Evolutionary conservation across 2,329 filamentous ascomycete genomes (phyloP), one percentile per base, ranked within the genome.

Genomic region (Botrytis galanthina): DNA sequence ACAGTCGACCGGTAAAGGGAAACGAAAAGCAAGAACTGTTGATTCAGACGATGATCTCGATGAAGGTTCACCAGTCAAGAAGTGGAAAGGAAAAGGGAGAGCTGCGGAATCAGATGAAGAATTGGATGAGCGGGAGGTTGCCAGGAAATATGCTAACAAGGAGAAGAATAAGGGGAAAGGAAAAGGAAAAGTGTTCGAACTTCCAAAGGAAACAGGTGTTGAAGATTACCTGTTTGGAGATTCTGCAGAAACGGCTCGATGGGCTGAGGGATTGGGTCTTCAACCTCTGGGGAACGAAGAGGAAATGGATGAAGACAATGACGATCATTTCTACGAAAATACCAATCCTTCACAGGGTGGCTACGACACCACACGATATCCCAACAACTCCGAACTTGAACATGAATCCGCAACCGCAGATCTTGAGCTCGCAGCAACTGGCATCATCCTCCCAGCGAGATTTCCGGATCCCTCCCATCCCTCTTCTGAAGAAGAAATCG

Each of bases 51-150:
- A 42, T 7, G n/a, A 32, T 26, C 7, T 18, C 9, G 64, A 68
- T 35, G 9, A 6, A 3, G 26, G 35, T 8, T 57, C 48, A 16
- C 46, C 64, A 26, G 20, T 22, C 22, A 66, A 51, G 26, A 66
- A 42, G 48, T 71, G 69, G 57, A 71, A 71, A 44, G 69, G 69
- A 12, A 71, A 71, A 32, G 69, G 39, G 2, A 64, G 48, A 22
- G 69, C 57, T 16, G 32, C 35, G 7, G 57, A 51, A 29, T 66
- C 44, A 14, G 70, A 67, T 66, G 32, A 26, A 20, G 70, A 72
- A 37, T n/a, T 64, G 37, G 60, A 72, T 26, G 42, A 66, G 10
- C 3, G 16, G 22, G 35, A 71, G 18, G 32, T 64, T 8, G 42
- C 42, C 2, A 61, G 42, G 6, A 71, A 48, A 29, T 71, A 61